Evolutionary conservation across 768 basidiomycete genomes (phyloP).

Genomic region (Leccinum barrowsii): DNA sequence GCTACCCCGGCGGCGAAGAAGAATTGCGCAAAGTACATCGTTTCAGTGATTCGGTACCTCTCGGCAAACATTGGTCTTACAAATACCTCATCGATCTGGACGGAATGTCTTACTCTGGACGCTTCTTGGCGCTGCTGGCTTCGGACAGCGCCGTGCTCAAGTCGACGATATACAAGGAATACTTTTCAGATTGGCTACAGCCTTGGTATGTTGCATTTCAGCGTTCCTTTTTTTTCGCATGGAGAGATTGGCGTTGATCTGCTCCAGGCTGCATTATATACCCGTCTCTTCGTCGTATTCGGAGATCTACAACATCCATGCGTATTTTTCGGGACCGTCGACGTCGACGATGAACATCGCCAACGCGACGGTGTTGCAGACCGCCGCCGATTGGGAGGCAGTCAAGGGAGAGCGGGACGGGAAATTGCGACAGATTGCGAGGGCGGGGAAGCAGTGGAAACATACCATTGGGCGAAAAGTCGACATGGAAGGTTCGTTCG

Average conservation of each 20-base stretch:
- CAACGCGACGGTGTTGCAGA: slow-evolving; percentile 43
- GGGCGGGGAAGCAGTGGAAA: slow-evolving; percentile 93
- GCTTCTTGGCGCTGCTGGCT: slow-evolving; percentile 81
- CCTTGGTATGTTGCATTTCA: slow-evolving; percentile 58
- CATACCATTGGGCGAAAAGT: slow-evolving; percentile 72
- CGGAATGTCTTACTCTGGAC: slow-evolving; percentile 92
- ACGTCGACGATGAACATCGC: slow-evolving; percentile 50
- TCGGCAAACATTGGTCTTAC: slow-evolving; percentile 89
- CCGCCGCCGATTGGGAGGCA: slow-evolving; percentile 31
- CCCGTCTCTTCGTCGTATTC: slow-evolving; percentile 82
- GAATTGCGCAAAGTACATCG: slow-evolving; percentile 63
- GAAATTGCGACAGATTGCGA: slow-evolving; percentile 75
- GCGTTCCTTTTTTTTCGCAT: neutral
- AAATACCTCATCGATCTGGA: slow-evolving; percentile 92
- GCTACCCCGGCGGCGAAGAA: slow-evolving; percentile 73
- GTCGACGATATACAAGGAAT: slow-evolving; percentile 88
- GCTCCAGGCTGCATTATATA: slow-evolving; percentile 85
- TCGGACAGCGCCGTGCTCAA: slow-evolving; percentile 91
- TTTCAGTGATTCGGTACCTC: slow-evolving; percentile 69
- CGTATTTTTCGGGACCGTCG: slow-evolving; percentile 89
- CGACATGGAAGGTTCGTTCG: slow-evolving; percentile 85
- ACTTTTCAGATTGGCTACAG: slow-evolving; percentile 86
- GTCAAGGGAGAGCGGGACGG: slow-evolving; percentile 59
- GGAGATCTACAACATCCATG: slow-evolving; percentile 91
- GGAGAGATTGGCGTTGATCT: neutral